Evolutionary conservation across 257 asterid genomes (phyloP).

Genomic region (Jacaranda copaia): DNA sequence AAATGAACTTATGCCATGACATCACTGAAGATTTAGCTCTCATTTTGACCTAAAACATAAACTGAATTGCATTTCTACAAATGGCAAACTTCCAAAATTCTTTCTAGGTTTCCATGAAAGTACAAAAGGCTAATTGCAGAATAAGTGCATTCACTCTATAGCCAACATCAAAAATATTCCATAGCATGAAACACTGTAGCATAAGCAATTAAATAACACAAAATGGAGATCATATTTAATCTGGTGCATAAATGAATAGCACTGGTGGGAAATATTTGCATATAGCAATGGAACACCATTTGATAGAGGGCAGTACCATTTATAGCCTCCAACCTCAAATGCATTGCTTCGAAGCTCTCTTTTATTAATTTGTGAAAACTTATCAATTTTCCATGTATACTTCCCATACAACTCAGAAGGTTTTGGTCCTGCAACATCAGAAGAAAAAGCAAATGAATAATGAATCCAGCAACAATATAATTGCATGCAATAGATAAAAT

Average conservation of each 20-base stretch:
- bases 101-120: slow-evolving; percentile 14
- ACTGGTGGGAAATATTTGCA: slow-evolving; percentile 26
- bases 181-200: not conserved
- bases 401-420: slow-evolving; percentile 65
- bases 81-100: not conserved
- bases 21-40: not conserved
- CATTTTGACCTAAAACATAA: slow-evolving; percentile 24
- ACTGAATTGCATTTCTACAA: slow-evolving; percentile 13
- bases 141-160: not conserved
- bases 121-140: slow-evolving; percentile 1
- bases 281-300: not conserved
- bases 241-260: not conserved
- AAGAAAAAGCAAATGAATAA: slow-evolving; percentile 12
- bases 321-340: slow-evolving; percentile 72
- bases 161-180: not conserved
- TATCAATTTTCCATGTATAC: slow-evolving; percentile 66
- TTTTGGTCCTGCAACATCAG: slow-evolving; percentile 53
- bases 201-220: not conserved
- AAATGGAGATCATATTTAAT: not conserved
- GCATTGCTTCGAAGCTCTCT: slow-evolving; percentile 66
- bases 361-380: slow-evolving; percentile 62
- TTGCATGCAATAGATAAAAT: not conserved
- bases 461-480: not conserved
- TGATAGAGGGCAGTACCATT: slow-evolving; percentile 50
- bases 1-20: not conserved